Evolutionary conservation across 2,329 filamentous ascomycete genomes (phyloP).

Genomic region (Colletotrichum orchidophilum): DNA sequence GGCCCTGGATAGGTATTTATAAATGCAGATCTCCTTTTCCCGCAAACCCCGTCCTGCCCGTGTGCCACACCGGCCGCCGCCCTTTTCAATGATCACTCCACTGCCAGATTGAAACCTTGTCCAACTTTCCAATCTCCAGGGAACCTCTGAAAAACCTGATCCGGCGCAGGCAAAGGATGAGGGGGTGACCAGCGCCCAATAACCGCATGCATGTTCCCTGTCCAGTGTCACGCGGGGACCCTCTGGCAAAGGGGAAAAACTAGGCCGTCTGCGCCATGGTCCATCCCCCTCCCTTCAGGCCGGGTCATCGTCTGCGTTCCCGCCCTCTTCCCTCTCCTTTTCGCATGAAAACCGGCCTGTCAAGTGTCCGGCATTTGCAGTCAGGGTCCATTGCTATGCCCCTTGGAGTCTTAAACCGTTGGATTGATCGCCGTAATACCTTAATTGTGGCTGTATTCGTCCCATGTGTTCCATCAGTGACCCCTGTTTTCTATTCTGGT

Average conservation of each 20-base stretch:
- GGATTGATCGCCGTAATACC: slow-evolving; percentile 7
- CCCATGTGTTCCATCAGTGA: not conserved
- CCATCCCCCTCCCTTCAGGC: not conserved
- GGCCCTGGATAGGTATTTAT: slow-evolving; percentile 9
- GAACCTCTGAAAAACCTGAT: slow-evolving; percentile 10
- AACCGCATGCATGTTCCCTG: slow-evolving; percentile 1
- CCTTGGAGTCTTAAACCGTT: not conserved
- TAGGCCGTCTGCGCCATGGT: not conserved
- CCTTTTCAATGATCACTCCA: not conserved
- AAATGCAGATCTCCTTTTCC: not conserved
- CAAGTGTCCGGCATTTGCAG: not conserved
- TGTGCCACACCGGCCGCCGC: not conserved
- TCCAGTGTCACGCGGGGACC: slow-evolving; percentile 1
- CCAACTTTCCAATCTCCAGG: slow-evolving; percentile 6
- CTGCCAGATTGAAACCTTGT: slow-evolving; percentile 3
- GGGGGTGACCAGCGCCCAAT: not conserved
- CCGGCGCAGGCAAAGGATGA: not conserved
- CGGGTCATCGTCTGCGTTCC: not conserved
- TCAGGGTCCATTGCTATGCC: slow-evolving; percentile 5
- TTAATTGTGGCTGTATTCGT: slow-evolving; percentile 5
- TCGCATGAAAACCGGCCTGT: not conserved
- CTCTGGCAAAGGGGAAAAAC: not conserved
- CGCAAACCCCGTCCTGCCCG: not conserved
- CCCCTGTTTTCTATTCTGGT: not conserved
- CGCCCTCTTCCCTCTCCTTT: not conserved